Conservation (phyloP, 1,139 yeast species). For the Blastobotrys aristatus region DNA sequence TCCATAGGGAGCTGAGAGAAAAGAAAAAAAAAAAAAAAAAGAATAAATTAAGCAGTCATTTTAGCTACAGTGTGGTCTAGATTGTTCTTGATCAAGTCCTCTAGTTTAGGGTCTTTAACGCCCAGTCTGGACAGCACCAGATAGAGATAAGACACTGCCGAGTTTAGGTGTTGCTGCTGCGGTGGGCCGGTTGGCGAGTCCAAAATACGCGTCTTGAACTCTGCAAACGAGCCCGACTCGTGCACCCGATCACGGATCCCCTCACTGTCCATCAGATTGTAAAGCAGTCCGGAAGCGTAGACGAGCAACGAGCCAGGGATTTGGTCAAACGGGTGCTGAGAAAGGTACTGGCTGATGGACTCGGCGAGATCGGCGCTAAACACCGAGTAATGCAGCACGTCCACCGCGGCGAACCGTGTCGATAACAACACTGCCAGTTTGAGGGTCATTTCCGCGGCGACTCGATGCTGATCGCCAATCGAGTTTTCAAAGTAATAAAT, state of each 20-base stretch:
- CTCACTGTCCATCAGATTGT: slow-evolving; percentile 10
- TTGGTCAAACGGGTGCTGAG: background rate
- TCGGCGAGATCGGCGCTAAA: slow-evolving; percentile 4
- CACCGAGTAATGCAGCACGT: slow-evolving; percentile 11
- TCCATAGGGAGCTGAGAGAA: background rate
- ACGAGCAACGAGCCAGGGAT: slow-evolving; percentile 9
- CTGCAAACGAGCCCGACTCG: background rate
- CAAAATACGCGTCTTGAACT: background rate
- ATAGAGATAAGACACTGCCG: slow-evolving; percentile 10
- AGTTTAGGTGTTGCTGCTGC: background rate
- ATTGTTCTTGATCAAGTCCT: background rate
- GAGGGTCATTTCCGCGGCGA: slow-evolving; percentile 2
- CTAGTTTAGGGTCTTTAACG: background rate
- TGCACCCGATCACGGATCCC: slow-evolving; percentile 3
- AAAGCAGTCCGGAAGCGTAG: slow-evolving; percentile 10
- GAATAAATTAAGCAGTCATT: background rate
- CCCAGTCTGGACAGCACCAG: slow-evolving; percentile 6
- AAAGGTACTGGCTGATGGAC: background rate
- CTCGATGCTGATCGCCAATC: background rate
- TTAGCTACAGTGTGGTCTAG: slow-evolving; percentile 10
- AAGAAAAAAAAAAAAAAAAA: background rate
- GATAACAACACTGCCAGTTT: slow-evolving; percentile 9
- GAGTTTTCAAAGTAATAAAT: background rate
- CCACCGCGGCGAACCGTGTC: slow-evolving; percentile 8
- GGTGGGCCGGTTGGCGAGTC: background rate